Evolutionary conservation across 2,329 filamentous ascomycete species (phyloP), one percentile per base, ranked within the genome.

Genomic region (Penicillium hordei): DNA sequence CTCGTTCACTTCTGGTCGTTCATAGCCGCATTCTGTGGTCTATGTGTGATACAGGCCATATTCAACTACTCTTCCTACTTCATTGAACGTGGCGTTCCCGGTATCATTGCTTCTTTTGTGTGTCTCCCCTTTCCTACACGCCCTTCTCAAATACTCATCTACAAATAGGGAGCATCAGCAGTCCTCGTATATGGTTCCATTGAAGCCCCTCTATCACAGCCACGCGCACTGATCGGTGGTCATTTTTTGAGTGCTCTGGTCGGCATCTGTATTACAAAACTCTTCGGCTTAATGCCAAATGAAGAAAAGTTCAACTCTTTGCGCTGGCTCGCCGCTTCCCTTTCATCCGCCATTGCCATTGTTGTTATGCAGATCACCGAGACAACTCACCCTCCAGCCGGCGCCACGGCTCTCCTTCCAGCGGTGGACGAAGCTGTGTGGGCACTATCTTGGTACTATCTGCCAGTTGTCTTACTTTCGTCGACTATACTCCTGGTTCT

Each of bases 1-100:
- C 52, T 60, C 33, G 33, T 65, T 25, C 64, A 63, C 23, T 45
- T 58, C 10, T 70, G 66, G 66, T 70, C 66, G 4, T 68, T 70
- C 36, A 59, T 70, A 10, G 45, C 65, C 1, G 62, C 66, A 12
- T 70, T 70, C 42, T 65, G 61, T 40, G 66, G 66, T 27, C 62
- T 70, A 8, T 66, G 58, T 8, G 61, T 65, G 5, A 2, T 68
- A 10, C 66, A 69, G 46, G 60, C 39, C 4, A 34, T 69, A 36
- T 70, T 69, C 29, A 67, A 69, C 40, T 67, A 70, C 33, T 67
- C 67, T 2, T 23, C 21, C 29, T 52, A 44, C 15, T 44, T 52
- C 39, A 36, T 34, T 44, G 29, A 21, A 42, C 39, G 50, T 34
- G 39, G 39, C 12, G 50, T 36, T 9, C 50, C 50, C 2, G 50